A percentile compares a stretch with the other conserved stretches of the same genome.
Evolutionary conservation across 768 basidiomycete species (phyloP).

Genomic region (Dentipellis sp.): DNA sequence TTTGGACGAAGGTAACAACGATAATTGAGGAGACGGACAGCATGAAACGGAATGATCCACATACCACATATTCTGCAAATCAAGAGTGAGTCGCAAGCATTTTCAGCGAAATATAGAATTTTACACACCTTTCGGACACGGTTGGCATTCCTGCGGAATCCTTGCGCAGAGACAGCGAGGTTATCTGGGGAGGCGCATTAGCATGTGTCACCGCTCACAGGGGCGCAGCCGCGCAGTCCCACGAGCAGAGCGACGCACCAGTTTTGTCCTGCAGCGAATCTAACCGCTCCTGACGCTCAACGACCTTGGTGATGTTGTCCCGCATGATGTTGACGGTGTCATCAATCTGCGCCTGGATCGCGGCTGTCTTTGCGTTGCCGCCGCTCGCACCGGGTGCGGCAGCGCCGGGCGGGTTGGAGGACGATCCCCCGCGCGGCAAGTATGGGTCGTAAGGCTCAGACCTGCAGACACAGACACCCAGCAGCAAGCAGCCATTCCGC

Average conservation of each 20-base stretch:
- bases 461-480: constrained; percentile 35
- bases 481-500: constrained; percentile 8
- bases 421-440: constrained; percentile 75
- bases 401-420: constrained; percentile 40
- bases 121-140: constrained; percentile 85
- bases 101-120: too few relatives aligned
- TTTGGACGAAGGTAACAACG: constrained; percentile 18
- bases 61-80: constrained; percentile 80
- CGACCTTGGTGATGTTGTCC: constrained; percentile 94
- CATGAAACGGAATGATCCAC: constrained; percentile 19
- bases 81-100: too few relatives aligned
- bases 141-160: constrained; percentile 95
- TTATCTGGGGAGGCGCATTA: constrained; percentile 51
- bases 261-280: constrained; percentile 98
- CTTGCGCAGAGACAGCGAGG: constrained; percentile 96
- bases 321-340: constrained; percentile 97
- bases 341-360: constrained; percentile 95
- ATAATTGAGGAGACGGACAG: neutral
- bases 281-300: constrained; percentile 89
- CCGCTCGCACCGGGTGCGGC: constrained; percentile 26
- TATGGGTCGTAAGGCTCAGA: constrained; percentile 99
- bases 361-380: constrained; percentile 81
- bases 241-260: constrained; percentile 42
- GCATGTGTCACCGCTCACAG: neutral
- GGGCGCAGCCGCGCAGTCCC: neutral